phyloP scores from a whole-genome alignment of 1,139 yeast species.

The Taphrina sp. region DNA sequence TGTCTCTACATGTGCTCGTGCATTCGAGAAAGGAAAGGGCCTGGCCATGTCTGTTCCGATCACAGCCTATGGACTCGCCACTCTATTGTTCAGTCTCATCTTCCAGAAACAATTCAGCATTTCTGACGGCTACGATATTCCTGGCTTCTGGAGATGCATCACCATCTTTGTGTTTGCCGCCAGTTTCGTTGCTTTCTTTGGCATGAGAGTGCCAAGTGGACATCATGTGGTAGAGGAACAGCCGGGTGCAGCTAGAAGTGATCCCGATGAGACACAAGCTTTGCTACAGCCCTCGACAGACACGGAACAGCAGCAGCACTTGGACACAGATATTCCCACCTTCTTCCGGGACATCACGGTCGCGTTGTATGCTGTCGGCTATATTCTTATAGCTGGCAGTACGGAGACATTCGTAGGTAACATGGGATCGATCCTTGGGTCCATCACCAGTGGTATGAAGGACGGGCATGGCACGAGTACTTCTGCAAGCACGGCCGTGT shows the following conservation, averaged over 20 bases:
- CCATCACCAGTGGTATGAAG: not conserved
- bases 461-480: not conserved
- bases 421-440: slow-evolving; percentile 24
- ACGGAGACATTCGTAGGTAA: slow-evolving; percentile 30
- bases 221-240: not conserved
- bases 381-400: slow-evolving; percentile 22
- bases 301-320: not conserved
- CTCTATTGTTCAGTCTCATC: slow-evolving; percentile 17
- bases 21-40: slow-evolving; percentile 9
- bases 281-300: not conserved
- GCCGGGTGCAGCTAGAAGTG: not conserved
- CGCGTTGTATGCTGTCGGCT: slow-evolving; percentile 16
- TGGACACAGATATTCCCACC: not conserved
- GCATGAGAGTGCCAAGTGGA: slow-evolving; percentile 16
- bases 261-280: not conserved
- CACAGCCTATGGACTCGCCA: slow-evolving; percentile 22
- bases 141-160: slow-evolving; percentile 21
- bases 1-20: slow-evolving; percentile 14
- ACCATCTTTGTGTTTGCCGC: slow-evolving; percentile 8
- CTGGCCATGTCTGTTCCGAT: slow-evolving; percentile 23
- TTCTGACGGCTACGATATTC: slow-evolving; percentile 6
- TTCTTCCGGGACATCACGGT: slow-evolving; percentile 26
- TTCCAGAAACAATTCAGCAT: slow-evolving; percentile 1
- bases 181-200: slow-evolving; percentile 12
- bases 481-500: slow-evolving; percentile 22